phyloP scores from a whole-genome alignment of 768 basidiomycete species.

The Pleurotus citrinopileatus region DNA sequence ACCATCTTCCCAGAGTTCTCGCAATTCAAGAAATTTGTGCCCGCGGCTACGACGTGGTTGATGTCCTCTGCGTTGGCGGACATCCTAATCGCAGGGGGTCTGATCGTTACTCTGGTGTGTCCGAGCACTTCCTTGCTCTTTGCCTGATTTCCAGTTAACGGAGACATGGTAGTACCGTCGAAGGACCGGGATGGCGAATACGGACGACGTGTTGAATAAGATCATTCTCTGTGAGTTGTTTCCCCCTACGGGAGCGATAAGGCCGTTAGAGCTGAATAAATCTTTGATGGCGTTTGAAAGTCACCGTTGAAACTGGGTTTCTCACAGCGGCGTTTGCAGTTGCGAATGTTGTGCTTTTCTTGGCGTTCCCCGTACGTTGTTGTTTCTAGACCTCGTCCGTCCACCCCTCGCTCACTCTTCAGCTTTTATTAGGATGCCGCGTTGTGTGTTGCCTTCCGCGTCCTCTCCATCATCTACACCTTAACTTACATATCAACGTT shows the following conservation, averaged over 20 bases:
- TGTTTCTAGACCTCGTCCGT: background rate
- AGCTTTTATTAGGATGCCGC: background rate
- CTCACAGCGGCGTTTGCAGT: conserved; percentile 1
- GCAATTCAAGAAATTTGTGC: background rate
- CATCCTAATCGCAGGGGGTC: background rate
- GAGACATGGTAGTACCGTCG: background rate
- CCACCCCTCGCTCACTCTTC: background rate
- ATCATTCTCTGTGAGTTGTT: conserved; percentile 2
- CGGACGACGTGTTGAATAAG: background rate
- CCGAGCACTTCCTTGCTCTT: background rate
- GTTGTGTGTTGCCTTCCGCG: background rate
- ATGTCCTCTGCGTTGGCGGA: background rate
- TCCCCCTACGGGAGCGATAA: too few relatives aligned
- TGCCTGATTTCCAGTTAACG: background rate
- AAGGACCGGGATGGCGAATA: background rate
- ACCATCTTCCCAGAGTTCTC: background rate
- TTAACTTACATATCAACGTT: too few relatives aligned
- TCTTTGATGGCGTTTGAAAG: too few relatives aligned
- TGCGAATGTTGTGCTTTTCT: background rate
- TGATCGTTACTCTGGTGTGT: background rate
- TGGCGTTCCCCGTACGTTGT: background rate
- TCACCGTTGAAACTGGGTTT: background rate
- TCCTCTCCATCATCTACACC: background rate
- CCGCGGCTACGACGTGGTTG: background rate
- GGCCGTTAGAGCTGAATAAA: too few relatives aligned